phyloP scores from a whole-genome alignment of 2,329 filamentous ascomycete genomes.

The Trematosphaeria pertusa region DNA sequence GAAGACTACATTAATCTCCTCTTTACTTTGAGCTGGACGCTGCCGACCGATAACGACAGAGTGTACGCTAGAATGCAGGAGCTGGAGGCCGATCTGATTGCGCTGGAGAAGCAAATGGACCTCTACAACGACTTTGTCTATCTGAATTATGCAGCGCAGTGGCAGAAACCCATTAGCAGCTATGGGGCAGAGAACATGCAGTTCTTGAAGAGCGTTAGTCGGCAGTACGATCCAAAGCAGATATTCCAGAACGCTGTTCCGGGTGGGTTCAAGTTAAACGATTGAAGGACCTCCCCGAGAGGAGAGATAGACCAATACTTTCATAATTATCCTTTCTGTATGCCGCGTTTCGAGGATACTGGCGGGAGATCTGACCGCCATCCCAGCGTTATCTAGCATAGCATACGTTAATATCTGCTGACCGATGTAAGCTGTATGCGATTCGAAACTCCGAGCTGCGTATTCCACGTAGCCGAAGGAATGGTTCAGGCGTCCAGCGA shows the following conservation, averaged over 20 bases:
- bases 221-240: constrained; percentile 43
- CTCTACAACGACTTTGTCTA: constrained; percentile 33
- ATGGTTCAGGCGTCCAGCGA: no score
- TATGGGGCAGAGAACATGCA: constrained; percentile 38
- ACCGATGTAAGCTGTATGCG: no score
- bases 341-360: no score
- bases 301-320: no score
- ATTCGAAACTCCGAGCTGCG: no score
- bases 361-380: no score
- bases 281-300: no score
- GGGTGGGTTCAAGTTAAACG: constrained; percentile 49
- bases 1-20: constrained; percentile 31
- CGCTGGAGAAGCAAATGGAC: constrained; percentile 18
- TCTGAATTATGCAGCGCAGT: constrained; percentile 46
- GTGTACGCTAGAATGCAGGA: constrained; percentile 19
- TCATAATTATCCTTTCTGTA: no score
- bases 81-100: constrained; percentile 19
- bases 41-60: constrained; percentile 18
- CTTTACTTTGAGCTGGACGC: constrained; percentile 20
- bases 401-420: no score
- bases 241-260: constrained; percentile 46
- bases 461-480: no score
- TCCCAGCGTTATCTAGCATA: no score
- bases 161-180: constrained; percentile 43
- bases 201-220: constrained; percentile 37